Evolutionary conservation across 495 filamentous ascomycete species (phyloP).

Genomic region (Cudoniella acicularis): DNA sequence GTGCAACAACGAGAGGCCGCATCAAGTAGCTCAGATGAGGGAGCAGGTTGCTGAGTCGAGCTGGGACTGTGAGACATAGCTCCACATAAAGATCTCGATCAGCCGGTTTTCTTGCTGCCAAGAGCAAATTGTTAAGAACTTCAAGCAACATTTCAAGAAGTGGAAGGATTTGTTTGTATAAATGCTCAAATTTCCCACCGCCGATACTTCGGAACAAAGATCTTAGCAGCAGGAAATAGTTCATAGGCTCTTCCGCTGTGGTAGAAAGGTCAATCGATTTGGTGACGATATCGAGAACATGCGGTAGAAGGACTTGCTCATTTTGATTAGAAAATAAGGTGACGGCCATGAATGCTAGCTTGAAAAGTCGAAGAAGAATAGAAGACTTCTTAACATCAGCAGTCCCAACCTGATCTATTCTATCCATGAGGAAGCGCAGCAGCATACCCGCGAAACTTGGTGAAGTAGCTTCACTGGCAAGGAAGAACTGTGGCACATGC

Average conservation of each 20-base stretch:
- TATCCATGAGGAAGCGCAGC: constrained; percentile 92
- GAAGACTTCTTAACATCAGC: constrained; percentile 86
- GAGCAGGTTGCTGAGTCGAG: constrained; percentile 87
- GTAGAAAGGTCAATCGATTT: constrained; percentile 94
- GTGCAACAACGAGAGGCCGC: constrained; percentile 91
- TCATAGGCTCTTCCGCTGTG: constrained; percentile 95
- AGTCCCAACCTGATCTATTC: constrained; percentile 90
- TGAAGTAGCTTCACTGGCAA: constrained; percentile 95
- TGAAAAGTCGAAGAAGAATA: constrained; percentile 91
- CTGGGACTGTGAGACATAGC: constrained; percentile 91
- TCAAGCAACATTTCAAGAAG: constrained; percentile 96
- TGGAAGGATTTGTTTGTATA: constrained; percentile 97
- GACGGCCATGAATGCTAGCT: constrained; percentile 98
- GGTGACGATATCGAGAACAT: constrained; percentile 93
- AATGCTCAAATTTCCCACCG: constrained; percentile 91
- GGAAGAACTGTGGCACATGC: constrained; percentile 95
- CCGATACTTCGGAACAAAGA: constrained; percentile 95
- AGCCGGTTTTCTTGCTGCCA: constrained; percentile 81
- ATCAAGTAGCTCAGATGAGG: constrained; percentile 98
- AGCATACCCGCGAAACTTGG: constrained; percentile 98
- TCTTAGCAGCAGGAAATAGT: constrained; percentile 92
- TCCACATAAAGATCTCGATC: constrained; percentile 97
- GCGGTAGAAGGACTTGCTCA: constrained; percentile 89
- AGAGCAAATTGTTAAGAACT: constrained; percentile 88
- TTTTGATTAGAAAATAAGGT: constrained; percentile 93